Conservation (phyloP, 345 rosid genomes). For the Luvunga scandens region DNA sequence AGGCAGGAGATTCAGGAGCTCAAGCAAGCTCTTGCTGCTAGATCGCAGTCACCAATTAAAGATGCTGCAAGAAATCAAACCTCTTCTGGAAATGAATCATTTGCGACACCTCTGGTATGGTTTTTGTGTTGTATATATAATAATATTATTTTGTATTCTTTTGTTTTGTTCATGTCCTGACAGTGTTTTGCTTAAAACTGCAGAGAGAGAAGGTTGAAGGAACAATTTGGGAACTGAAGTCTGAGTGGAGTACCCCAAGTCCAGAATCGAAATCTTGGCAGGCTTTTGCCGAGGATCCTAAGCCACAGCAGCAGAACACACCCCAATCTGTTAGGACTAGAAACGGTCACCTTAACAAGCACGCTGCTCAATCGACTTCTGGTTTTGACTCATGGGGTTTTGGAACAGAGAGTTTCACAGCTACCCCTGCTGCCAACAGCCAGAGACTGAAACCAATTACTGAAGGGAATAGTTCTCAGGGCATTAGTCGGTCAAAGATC, state of each 20-base stretch:
- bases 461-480: constrained; percentile 53
- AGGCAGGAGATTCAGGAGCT: constrained; percentile 96
- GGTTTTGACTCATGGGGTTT: constrained; percentile 76
- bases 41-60: constrained; percentile 59
- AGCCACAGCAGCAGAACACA: constrained; percentile 31
- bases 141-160: neutral
- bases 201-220: constrained; percentile 46
- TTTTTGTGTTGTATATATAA: neutral
- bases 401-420: constrained; percentile 70
- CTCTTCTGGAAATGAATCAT: constrained; percentile 41
- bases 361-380: constrained; percentile 43
- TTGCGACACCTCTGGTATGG: constrained; percentile 44
- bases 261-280: constrained; percentile 66
- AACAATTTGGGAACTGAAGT: constrained; percentile 33
- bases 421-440: constrained; percentile 37
- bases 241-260: constrained; percentile 45
- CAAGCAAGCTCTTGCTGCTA: constrained; percentile 69
- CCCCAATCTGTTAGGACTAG: constrained; percentile 54
- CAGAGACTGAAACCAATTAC: constrained; percentile 31
- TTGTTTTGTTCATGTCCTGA: neutral
- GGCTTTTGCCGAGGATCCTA: constrained; percentile 63
- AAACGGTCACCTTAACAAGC: constrained; percentile 44
- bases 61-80: constrained; percentile 40
- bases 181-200: constrained; percentile 16
- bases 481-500: constrained; percentile 38